Evolutionary conservation across 306 rosid genomes (phyloP), one percentile per base, ranked within the genome.

Genomic region (Astragalus membranaceus): DNA sequence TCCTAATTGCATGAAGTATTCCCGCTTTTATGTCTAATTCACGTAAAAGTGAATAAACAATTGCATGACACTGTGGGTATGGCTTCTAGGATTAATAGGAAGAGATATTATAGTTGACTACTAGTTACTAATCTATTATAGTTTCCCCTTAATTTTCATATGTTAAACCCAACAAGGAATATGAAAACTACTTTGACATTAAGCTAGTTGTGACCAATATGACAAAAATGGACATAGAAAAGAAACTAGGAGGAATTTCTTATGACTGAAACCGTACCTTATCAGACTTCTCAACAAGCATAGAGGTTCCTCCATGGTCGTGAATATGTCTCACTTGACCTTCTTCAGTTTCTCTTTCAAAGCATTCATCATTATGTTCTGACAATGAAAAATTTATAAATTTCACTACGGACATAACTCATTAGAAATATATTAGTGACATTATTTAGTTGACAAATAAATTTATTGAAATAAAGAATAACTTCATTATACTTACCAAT

Each of bases 321-420:
- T 55, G 47, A 70, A 11, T 20, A 55, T 43, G 52, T 20, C 11
- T 41, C 64, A 30, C 69, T 30, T 69, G 11, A 54, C 3, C 64
- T 36, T 12, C 62, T 23, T 13, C 39, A 20, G 1, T 26, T 41
- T 59, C 54, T 53, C 61, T 44, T 46, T 61, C 69, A 9, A 4
- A 17, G 57, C 85, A 81, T 56, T 81, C 85, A 54, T 72, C 13
- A 46, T 43, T 52, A 62, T 81, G 85, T 47, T 49, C 51, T 8
- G 59, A 52, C 73, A 65, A 29, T 0, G 5, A 64, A 7, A 5
- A 10, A 37, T 6, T 10, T 37, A 3, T 37, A 16, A 9, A 5
- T 6, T 12, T 36, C 69, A 32, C 12, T 20, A 13, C 30, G 8
- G 1, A 58, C 10, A 15, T 3, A 54, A 69, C 20, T 15, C 36